Evolutionary conservation across 1,284 basidiomycete genomes (phyloP).

Genomic region (Tilletia horrida): DNA sequence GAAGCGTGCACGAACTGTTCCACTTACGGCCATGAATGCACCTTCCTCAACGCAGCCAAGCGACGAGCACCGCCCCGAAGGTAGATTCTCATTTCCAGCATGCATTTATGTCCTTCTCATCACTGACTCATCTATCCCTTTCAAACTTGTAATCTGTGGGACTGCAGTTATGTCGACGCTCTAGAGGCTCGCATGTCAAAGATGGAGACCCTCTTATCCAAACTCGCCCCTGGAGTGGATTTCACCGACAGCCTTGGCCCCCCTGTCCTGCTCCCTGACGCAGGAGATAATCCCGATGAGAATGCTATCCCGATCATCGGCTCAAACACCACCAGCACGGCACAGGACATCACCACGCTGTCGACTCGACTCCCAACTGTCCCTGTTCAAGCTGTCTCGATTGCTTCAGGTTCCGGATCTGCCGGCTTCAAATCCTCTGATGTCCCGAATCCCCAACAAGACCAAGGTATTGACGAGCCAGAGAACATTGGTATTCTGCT

Average conservation of each 20-base stretch:
- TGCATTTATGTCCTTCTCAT: not conserved
- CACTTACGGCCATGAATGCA: slow-evolving; percentile 46
- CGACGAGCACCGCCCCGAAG: slow-evolving; percentile 26
- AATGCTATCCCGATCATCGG: not conserved
- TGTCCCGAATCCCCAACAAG: not conserved
- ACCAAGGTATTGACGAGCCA: not conserved
- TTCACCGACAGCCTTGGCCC: slow-evolving; percentile 44
- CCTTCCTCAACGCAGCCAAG: slow-evolving; percentile 44
- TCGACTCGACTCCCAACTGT: too few species aligned
- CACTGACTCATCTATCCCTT: too few species aligned
- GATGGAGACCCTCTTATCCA: slow-evolving; percentile 38
- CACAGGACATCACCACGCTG: too few species aligned
- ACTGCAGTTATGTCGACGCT: slow-evolving; percentile 47
- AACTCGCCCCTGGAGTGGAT: slow-evolving; percentile 44
- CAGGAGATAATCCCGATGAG: slow-evolving; percentile 30
- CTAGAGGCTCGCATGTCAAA: slow-evolving; percentile 45
- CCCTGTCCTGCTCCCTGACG: slow-evolving; percentile 38
- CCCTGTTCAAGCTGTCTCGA: too few species aligned
- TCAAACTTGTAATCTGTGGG: not conserved
- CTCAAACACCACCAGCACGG: not conserved
- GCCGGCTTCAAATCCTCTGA: not conserved
- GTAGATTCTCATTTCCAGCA: slow-evolving; percentile 7
- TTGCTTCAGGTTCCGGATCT: too few species aligned
- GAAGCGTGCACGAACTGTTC: slow-evolving; percentile 43
- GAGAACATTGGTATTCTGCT: slow-evolving; percentile 15